Conservation (phyloP, 2,329 filamentous ascomycete genomes). For the Podosphaera xanthii region DNA sequence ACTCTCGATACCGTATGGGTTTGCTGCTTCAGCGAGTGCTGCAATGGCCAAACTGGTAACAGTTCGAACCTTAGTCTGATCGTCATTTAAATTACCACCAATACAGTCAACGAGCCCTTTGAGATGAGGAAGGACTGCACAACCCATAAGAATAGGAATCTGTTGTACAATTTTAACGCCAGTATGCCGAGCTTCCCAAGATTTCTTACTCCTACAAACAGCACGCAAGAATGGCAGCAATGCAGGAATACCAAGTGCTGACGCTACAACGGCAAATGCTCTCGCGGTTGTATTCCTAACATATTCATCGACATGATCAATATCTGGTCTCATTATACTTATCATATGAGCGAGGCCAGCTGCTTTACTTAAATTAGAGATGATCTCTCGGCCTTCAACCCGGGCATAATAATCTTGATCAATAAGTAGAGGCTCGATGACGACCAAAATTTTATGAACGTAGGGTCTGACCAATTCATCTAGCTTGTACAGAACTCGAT, state of each 20-base stretch:
- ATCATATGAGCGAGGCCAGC: slow-evolving; percentile 98
- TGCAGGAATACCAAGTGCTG: slow-evolving; percentile 83
- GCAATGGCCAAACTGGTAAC: slow-evolving; percentile 90
- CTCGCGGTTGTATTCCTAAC: slow-evolving; percentile 92
- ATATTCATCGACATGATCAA: slow-evolving; percentile 95
- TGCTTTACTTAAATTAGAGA: slow-evolving; percentile 91
- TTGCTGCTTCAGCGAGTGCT: slow-evolving; percentile 82
- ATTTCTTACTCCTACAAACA: slow-evolving; percentile 95
- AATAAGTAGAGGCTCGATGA: slow-evolving; percentile 96
- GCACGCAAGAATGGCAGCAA: slow-evolving; percentile 85
- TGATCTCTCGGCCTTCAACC: slow-evolving; percentile 95
- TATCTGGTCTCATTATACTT: slow-evolving; percentile 95
- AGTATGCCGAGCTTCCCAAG: slow-evolving; percentile 93
- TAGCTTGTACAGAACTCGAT: slow-evolving; percentile 93
- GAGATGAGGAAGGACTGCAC: slow-evolving; percentile 80
- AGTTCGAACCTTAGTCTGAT: slow-evolving; percentile 92
- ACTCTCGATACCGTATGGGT: slow-evolving; percentile 96
- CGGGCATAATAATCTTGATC: slow-evolving; percentile 98
- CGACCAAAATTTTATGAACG: slow-evolving; percentile 93
- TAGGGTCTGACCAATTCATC: slow-evolving; percentile 91
- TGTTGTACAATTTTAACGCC: slow-evolving; percentile 99
- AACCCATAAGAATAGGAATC: slow-evolving; percentile 96
- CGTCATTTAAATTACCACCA: slow-evolving; percentile 83
- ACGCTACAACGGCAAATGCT: slow-evolving; percentile 92
- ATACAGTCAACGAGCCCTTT: slow-evolving; percentile 95